Base-by-base conservation (phyloP, 2,329 filamentous ascomycete genomes). In the Fusarium virguliforme region DNA sequence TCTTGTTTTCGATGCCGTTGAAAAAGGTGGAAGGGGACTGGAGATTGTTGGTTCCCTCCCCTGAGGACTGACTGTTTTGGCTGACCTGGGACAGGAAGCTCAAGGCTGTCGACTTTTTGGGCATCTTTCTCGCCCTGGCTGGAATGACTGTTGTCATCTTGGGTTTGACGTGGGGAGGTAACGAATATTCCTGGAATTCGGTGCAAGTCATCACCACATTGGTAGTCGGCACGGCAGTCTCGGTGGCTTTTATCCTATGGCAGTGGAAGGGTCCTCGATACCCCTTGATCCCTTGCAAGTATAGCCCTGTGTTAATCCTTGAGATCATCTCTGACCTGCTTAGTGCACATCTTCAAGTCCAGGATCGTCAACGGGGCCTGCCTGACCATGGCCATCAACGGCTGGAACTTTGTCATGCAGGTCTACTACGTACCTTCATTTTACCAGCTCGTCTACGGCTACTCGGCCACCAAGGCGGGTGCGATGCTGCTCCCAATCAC, bases 331-430 rank as follows among this genome's bases (percentile, higher is more conserved):
- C 24, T 48, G 28, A 48, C 43, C 1, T 48, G 1, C 26, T 0
- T 75, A 75, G 82, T 88, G 37, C 84, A 87, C 67, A 86, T 90
- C 15, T 88, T 89, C 81, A 84, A 83, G 69, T 83, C 81, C 1
- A 80, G 79, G 15, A 86, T 88, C 32, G 85, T 88, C 32, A 87
- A 86, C 37, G 86, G 87, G 1, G 85, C 86, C 1, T 88, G 85
- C 64, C 68, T 89, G 18, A 88, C 85, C 15, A 88, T 87, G 85
- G 85, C 86, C 37, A 84, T 89, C 73, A 88, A 88, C 56, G 87
- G 87, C 4, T 89, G 87, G 87, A 88, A 88, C 68, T 88, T 88
- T 61, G 80, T 88, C 26, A 83, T 87, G n/a, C 87, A 89, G 67
- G 79, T 87, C 8, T 86, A 86, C 68, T 86, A 83, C 62, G 81